These are phyloP conservation scores for Podospora didyma DNA, from an alignment of 495 filamentous ascomycete genomes.

Conservation along the genomic window DNA sequence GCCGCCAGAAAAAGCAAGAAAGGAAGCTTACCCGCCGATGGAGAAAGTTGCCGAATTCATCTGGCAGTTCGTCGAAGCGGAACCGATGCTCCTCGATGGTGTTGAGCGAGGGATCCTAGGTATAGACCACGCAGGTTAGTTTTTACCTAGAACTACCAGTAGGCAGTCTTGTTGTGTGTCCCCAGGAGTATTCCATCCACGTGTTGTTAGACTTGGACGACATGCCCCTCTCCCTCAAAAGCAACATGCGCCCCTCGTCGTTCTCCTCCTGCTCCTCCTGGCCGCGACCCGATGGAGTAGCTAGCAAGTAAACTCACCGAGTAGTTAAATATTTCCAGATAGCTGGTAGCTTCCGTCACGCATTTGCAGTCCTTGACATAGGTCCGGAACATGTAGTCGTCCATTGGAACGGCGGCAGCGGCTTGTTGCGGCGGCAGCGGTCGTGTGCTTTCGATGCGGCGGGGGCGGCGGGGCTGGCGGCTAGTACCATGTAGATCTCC, in stretches of 20 bases:
- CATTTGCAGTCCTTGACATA: constrained; percentile 39
- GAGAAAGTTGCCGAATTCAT: constrained; percentile 54
- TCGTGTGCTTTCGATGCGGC: no score
- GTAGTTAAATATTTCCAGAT: constrained; percentile 53
- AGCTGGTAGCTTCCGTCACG: constrained; percentile 45
- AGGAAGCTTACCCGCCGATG: constrained; percentile 36
- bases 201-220: background rate
- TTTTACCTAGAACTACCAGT: no score
- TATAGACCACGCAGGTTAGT: background rate
- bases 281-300: background rate
- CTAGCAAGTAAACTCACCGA: constrained; percentile 36
- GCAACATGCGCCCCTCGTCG: background rate
- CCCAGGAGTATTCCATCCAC: background rate
- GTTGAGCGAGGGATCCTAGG: constrained; percentile 29
- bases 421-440: background rate
- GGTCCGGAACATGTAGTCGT: constrained; percentile 49
- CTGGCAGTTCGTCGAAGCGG: constrained; percentile 30
- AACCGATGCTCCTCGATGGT: constrained; percentile 44
- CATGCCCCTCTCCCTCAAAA: background rate
- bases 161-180: no score
- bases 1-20: constrained; percentile 1
- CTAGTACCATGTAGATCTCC: no score
- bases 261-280: background rate
- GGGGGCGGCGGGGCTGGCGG: background rate
- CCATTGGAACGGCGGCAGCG: no score